phyloP scores from a whole-genome alignment of 116 monocot species.

The Posidonia oceanica region DNA sequence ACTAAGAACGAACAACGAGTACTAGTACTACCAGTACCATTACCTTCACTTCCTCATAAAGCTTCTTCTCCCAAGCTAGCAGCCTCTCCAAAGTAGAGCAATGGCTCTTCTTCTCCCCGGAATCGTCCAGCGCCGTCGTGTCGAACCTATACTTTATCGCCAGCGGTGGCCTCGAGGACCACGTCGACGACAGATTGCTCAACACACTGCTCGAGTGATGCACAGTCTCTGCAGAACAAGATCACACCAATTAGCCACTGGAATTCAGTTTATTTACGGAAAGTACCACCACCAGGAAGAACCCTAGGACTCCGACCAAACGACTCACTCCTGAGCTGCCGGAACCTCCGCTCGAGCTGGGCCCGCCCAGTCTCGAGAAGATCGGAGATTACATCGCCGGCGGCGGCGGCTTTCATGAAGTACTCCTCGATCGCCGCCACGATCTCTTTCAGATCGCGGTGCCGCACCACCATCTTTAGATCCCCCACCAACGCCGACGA shows the following conservation, averaged over 20 bases:
- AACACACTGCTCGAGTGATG: constrained; percentile 83
- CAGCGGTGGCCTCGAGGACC: constrained; percentile 88
- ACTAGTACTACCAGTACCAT: background rate
- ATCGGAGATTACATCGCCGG: constrained; percentile 59
- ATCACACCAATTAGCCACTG: background rate
- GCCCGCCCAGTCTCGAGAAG: constrained; percentile 78
- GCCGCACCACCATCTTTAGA: constrained; percentile 55
- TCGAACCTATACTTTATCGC: constrained; percentile 73
- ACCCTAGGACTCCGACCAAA: background rate
- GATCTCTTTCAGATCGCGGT: constrained; percentile 76
- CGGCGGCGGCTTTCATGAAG: constrained; percentile 61
- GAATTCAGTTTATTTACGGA: background rate
- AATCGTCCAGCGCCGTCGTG: constrained; percentile 34
- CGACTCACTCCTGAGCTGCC: constrained; percentile 81
- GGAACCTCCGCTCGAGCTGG: constrained; percentile 79
- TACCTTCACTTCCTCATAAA: constrained; percentile 98
- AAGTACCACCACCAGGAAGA: background rate
- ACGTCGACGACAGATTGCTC: constrained; percentile 71
- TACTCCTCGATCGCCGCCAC: constrained; percentile 72
- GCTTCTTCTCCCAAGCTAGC: constrained; percentile 98
- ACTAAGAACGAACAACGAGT: too few species aligned
- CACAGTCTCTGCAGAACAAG: constrained; percentile 60
- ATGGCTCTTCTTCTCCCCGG: constrained; percentile 54
- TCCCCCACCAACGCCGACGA: constrained; percentile 8
- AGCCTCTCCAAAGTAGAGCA: constrained; percentile 80